Evolutionary conservation across 352 stramenopile genomes (phyloP), one percentile per base, ranked within the genome.

Genomic region (Phytophthora fragariae): DNA sequence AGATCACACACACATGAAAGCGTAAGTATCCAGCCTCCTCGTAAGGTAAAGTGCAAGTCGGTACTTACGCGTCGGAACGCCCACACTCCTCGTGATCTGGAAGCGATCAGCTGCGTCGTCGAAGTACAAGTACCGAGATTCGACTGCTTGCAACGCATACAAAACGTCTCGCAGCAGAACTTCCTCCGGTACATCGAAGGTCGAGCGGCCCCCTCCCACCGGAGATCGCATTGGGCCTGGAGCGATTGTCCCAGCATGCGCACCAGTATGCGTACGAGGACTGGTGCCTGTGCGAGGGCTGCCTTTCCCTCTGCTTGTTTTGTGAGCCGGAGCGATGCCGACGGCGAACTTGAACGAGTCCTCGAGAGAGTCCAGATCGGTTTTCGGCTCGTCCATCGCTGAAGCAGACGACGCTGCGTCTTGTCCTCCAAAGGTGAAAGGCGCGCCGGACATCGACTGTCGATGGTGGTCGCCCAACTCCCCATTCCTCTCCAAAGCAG

Each of bases 131-230:
- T 97, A 95, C 24, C 89, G 87, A 14, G 93, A 97, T 54, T 98
- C 95, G 59, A 98, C 98, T 29, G 92, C 95, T 79, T 98, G 94
- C 53, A 98, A 84, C 5, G 92, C 92, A 64, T 96, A 98, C 55
- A 98, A 68, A 3, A 98, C 88, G 57, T 98, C 94, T 15, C 93
- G 85, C 17, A 98, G 73, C n/a, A 98, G 78, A 24, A 97, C 87
- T 65, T 92, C 81, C 64, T 98, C 94, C 1, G 90, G 86, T 1
- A 96, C 82, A 15, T 95, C 85, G 29, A 92, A 94, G 0, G 86
- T 89, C 15, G 70, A 69, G 15, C 57, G 56, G 2, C 70, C 50
- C 8, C 64, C 52, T 50, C 70, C 33, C 31, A 29, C 21, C 10
- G 46, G 21, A 19, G 57, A 46, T 49, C 33, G 57, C 41, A 24